Evolutionary conservation across 345 rosid species (phyloP), one percentile per base, ranked within the genome.

Genomic region (Ricinus communis): DNA sequence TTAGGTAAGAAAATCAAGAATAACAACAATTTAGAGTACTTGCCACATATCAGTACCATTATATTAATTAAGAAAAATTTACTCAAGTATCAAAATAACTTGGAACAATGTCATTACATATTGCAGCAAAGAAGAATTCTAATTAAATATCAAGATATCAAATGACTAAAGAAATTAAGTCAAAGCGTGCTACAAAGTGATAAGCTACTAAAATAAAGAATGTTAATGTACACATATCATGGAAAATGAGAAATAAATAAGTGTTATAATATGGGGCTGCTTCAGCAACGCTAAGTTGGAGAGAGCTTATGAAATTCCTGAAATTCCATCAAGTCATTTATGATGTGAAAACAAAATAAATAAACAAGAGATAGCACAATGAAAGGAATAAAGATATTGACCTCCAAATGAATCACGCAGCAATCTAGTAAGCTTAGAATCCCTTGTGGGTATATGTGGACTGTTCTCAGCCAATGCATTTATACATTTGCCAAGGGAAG

Each of bases 331-430:
- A 51, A 52, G 24, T 67, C 3, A 49, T 16, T 16, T 69, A 40
- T 56, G 25, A 41, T 43, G 18, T 3, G 9, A 33, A 21, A 70
- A 24, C 2, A 33, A 43, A 9, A 43, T 43, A 43, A 11, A 43
- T 8, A 43, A 11, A 12, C 1, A 43, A 5, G 59, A 21, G 14
- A 10, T 12, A 73, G 21, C 21, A 22, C 25, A 66, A 64, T 50
- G 24, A 28, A 16, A 58, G 66, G 62, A 66, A n/a, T 38, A 65
- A 22, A 24, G 24, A 41, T 60, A 68, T 45, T 82, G 68, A 93
- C 98, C 97, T 79, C 98, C 97, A 58, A 90, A 93, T 69, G 98
- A 90, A 86, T 91, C 97, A 36, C 98, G 96, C 71, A 93, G 91
- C 85, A 93, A 87, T 83, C 97, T 86, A 56, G 98, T 93, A 75